Evolutionary conservation across 169 alveolate genomes (phyloP), one percentile per base, ranked within the genome.

Genomic region (Babesia caballi): DNA sequence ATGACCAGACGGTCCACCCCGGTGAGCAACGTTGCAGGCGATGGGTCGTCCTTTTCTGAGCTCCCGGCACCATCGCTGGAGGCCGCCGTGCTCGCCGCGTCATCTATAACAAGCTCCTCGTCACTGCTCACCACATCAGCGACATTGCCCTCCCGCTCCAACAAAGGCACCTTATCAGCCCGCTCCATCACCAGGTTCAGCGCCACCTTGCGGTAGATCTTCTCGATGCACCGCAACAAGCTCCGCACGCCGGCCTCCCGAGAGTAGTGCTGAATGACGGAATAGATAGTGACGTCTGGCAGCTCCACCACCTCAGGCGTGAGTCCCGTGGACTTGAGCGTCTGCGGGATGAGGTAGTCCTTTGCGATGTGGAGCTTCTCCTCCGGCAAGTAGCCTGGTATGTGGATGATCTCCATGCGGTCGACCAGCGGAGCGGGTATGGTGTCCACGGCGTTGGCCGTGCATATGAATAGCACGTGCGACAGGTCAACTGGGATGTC

Each of bases 181-280:
- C 40, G 27, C 44, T 90, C 91, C 88, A 70, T 78, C 38, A 95
- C 94, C n/a, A 94, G 51, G 53, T 90, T 35, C 40, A 84, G 91
- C 32, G 98, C 98, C 2, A 94, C 90, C 66, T 88, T 95, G 42
- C 96, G 89, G 70, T 84, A 73, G 12, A 95, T 85, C 68, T 88
- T 91, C 63, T 96, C 96, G 9, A 94, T 68, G 59, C 85, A 74
- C 57, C 92, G 84, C 74, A 91, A 87, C 27, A 95, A 82, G 38
- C 91, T 91, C 38, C 98, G 67, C 40, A 95, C 95, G 1, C 98
- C 98, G 4, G 97, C 96, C 81, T 96, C 99, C n/a, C 98, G 58
- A 32, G 97, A 91, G 78, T 96, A 96, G 70, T 94, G 94, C 65
- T 91, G 73, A 51, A 94, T 89, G 23, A 95, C 66, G 54, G 81